Conservation (phyloP, 768 basidiomycete species). For the Macrocybe gigantea region DNA sequence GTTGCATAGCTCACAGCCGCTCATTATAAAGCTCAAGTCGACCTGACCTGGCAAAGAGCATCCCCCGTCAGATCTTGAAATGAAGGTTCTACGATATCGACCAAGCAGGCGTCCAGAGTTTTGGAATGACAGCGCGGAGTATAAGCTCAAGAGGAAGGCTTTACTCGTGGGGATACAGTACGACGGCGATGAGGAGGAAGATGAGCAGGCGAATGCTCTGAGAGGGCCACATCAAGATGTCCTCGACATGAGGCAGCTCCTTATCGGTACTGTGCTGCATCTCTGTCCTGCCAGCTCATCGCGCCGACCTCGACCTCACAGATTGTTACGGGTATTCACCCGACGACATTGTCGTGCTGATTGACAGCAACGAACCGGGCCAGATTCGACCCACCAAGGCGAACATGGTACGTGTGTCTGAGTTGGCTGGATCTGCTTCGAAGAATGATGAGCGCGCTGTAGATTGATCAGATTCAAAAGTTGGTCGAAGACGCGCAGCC, state of each 20-base stretch:
- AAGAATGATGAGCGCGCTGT: neutral
- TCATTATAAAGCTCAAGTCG: no score
- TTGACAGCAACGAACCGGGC: constrained; percentile 27
- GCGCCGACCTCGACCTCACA: constrained; percentile 14
- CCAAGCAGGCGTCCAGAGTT: constrained; percentile 5
- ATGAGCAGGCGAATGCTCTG: constrained; percentile 11
- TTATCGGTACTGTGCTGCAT: constrained; percentile 22
- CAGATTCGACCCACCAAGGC: constrained; percentile 32
- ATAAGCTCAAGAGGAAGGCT: constrained; percentile 20
- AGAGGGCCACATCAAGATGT: constrained; percentile 35
- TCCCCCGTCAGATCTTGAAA: neutral
- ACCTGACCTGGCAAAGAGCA: no score
- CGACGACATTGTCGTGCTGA: constrained; percentile 35
- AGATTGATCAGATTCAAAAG: constrained; percentile 37
- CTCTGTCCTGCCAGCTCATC: neutral
- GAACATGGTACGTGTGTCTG: constrained; percentile 34
- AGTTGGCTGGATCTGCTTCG: neutral
- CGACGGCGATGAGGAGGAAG: constrained; percentile 7
- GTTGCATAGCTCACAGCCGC: no score
- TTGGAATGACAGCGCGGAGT: constrained; percentile 4
- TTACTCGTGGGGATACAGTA: constrained; percentile 32
- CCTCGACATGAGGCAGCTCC: constrained; percentile 21
- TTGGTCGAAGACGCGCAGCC: constrained; percentile 37
- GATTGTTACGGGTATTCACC: constrained; percentile 31
- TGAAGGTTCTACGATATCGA: constrained; percentile 11